phyloP scores from a whole-genome alignment of 768 basidiomycete genomes.

The Amanita thiersii region DNA sequence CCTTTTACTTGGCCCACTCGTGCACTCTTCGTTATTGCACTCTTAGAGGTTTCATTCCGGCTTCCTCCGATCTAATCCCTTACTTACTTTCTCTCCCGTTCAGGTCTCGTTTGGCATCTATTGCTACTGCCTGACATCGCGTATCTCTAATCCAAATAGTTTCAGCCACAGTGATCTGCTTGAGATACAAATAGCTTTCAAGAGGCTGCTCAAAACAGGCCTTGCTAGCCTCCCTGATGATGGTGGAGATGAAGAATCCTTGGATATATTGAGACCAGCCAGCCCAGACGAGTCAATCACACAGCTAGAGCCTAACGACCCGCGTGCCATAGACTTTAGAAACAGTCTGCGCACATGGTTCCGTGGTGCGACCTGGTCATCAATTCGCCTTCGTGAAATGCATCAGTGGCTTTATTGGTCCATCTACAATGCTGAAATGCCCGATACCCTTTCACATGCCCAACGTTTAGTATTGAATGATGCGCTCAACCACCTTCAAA shows the following conservation, averaged over 20 bases:
- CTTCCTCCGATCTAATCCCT: constrained; percentile 4
- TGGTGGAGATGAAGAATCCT: constrained; percentile 47
- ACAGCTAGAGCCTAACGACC: constrained; percentile 54
- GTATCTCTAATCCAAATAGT: constrained; percentile 39
- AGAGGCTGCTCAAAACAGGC: constrained; percentile 58
- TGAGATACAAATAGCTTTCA: constrained; percentile 53
- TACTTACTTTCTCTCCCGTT: constrained; percentile 1
- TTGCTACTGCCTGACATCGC: constrained; percentile 40
- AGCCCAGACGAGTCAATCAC: constrained; percentile 55
- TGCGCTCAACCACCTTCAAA: constrained; percentile 56
- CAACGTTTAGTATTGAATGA: constrained; percentile 48
- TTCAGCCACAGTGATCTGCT: constrained; percentile 34
- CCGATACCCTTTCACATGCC: constrained; percentile 35
- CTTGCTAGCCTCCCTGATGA: constrained; percentile 46
- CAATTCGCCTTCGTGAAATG: constrained; percentile 54
- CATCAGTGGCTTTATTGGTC: constrained; percentile 79
- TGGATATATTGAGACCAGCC: constrained; percentile 39
- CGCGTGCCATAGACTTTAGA: constrained; percentile 67
- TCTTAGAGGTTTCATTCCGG: constrained; percentile 45
- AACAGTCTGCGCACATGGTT: constrained; percentile 74
- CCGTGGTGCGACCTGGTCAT: constrained; percentile 63
- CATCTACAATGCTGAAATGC: constrained; percentile 63
- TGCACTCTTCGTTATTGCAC: constrained; percentile 37
- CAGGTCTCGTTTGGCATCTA: constrained; percentile 69
- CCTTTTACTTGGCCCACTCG: constrained; percentile 29